phyloP scores from a whole-genome alignment of 805 yeast species.

The Myxozyma vanderwaltii region DNA sequence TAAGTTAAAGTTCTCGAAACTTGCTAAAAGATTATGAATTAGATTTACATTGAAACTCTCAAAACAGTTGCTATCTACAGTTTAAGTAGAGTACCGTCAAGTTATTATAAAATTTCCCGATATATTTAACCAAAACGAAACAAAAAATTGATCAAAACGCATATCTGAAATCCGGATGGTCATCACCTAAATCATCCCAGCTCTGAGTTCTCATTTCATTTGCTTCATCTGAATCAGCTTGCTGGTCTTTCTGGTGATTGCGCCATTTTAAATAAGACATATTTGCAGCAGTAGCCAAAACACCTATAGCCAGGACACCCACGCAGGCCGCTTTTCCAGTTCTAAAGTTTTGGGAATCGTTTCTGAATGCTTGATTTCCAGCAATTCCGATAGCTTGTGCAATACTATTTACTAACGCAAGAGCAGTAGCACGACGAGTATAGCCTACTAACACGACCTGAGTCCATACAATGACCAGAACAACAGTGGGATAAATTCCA shows the following conservation, averaged over 20 bases:
- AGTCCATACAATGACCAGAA: constrained; percentile 1
- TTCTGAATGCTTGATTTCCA: constrained; percentile 51
- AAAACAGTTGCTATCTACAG: too few species aligned
- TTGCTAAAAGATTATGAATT: too few species aligned
- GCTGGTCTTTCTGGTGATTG: background rate
- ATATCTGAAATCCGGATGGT: constrained; percentile 15
- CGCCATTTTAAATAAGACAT: constrained; percentile 2
- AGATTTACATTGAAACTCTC: too few species aligned
- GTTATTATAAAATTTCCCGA: too few species aligned
- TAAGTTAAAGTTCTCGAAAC: too few species aligned
- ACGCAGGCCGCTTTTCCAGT: constrained; percentile 75
- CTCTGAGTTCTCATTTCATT: background rate
- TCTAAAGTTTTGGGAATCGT: constrained; percentile 45
- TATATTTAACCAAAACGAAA: too few species aligned
- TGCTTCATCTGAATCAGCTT: background rate
- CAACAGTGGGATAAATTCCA: constrained; percentile 10
- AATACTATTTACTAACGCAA: constrained; percentile 64
- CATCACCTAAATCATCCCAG: constrained; percentile 14
- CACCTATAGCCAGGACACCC: constrained; percentile 57
- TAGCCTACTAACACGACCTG: constrained; percentile 56
- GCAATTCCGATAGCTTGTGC: constrained; percentile 58
- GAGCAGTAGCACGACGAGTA: constrained; percentile 64
- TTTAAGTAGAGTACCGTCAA: background rate
- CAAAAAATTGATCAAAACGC: background rate
- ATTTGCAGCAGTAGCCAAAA: background rate